Base-by-base conservation (phyloP, 1,284 basidiomycete genomes). In the Cerrena zonata region DNA sequence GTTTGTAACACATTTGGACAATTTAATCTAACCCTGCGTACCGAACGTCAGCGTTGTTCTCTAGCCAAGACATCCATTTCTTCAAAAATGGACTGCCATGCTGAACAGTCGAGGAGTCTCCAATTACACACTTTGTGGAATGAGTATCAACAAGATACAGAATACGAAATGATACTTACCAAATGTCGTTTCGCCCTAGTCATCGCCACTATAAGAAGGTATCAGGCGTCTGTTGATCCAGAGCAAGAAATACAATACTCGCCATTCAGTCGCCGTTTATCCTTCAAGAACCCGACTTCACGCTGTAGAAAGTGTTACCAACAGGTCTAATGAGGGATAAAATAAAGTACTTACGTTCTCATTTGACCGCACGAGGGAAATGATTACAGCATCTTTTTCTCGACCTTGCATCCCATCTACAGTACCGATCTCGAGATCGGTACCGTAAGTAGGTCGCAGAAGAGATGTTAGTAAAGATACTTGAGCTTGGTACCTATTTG, bases 371-470 rank as follows among this genome's bases (percentile, higher is more conserved):
- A 95, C 93, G 4, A 97, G 78, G 56, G 82, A 90, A 50, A 97
- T 86, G 22, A 96, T 81, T 40, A 96, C 82, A 0, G 91, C 91
- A 50, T 96, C 89, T 58, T 90, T 89, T 68, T 95, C 91, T 47
- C 94, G 80, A 0, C 94, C 93, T 70, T 96, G 94, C 82, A 95
- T 89, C 0, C 91, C 92, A 61, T 96, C 92, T 1, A 95, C 91
- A 1, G 86, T 91, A 1, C 92, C 93, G 45, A 94, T 91, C 56
- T 94, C 92, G 3, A 95, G 75, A 15, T 79, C 78, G 0, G 79
- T 76, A 5, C 85, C 89, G 54, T 86, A 79, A 19, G 69, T 62
- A 0, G 85, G 80, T 15, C 87, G 82, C 5, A 96, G 69, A 39
- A 89, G 67, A 2, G 84, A 81, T 0, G 88, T 79, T 47, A 95